These are phyloP conservation scores for Plasmodium chabaudi DNA, from an alignment of 169 alveolate genomes.

Conservation along the genomic window DNA sequence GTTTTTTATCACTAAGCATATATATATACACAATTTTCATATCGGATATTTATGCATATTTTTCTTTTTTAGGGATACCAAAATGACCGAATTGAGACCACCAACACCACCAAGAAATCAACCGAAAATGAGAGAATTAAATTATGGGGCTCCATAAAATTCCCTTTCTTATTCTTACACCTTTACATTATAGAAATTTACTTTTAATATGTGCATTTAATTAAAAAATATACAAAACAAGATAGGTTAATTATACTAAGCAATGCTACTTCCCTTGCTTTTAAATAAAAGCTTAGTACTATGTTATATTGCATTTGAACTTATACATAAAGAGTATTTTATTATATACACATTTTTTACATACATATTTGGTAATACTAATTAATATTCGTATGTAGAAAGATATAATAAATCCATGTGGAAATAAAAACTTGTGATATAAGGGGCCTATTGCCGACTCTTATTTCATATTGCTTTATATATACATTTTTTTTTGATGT, in stretches of 20 bases:
- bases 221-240: constrained; percentile 6
- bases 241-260: too few relatives aligned
- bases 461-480: too few relatives aligned
- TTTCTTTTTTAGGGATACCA: constrained; percentile 82
- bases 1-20: background rate
- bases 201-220: constrained; percentile 3
- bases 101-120: constrained; percentile 88
- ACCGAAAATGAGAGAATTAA: constrained; percentile 82
- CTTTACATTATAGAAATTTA: background rate
- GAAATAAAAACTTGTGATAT: too few relatives aligned
- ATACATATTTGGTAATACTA: background rate
- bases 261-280: too few relatives aligned
- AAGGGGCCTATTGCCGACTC: too few relatives aligned
- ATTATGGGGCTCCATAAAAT: constrained; percentile 82
- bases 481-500: too few relatives aligned
- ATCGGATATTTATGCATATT: background rate
- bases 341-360: too few relatives aligned
- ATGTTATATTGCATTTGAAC: too few relatives aligned
- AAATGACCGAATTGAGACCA: constrained; percentile 87
- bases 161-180: constrained; percentile 14
- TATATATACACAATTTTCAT: background rate
- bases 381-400: background rate
- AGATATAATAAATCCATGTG: background rate
- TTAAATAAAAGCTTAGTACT: too few relatives aligned
- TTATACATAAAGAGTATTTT: too few relatives aligned